A percentile compares a stretch with the other conserved stretches of the same genome.
Evolutionary conservation across 495 filamentous ascomycete species (phyloP).

Genomic region (Neurospora tetrasperma): DNA sequence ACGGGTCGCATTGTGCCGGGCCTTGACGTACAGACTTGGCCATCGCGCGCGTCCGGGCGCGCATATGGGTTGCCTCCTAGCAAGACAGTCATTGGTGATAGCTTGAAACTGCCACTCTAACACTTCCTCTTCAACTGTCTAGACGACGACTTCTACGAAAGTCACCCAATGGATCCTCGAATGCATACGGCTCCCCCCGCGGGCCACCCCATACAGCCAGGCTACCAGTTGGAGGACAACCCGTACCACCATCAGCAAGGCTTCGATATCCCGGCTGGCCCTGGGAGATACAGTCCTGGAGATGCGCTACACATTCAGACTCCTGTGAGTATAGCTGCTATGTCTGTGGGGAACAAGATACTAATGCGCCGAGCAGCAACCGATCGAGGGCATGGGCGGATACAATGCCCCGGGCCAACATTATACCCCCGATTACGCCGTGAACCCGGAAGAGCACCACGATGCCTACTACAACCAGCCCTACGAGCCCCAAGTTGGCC

Average conservation of each 20-base stretch:
- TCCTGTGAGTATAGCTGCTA: conserved; percentile 40
- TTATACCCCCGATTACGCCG: conserved; percentile 52
- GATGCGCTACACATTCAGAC: conserved; percentile 64
- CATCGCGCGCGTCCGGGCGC: background rate
- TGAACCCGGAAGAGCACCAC: conserved; percentile 76
- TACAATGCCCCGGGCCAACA: conserved; percentile 57
- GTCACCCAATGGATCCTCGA: conserved; percentile 43
- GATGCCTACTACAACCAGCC: conserved; percentile 78
- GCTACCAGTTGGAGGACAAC: conserved; percentile 64
- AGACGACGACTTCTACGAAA: conserved; percentile 56
- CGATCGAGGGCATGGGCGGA: conserved; percentile 64
- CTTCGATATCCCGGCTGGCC: conserved; percentile 57
- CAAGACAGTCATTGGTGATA: background rate
- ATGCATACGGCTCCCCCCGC: conserved; percentile 48
- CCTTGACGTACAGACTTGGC: background rate
- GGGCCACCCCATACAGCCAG: conserved; percentile 43
- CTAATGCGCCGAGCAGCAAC: conserved; percentile 46
- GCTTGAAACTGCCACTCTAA: conserved; percentile 14
- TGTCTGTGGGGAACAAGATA: background rate
- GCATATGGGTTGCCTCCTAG: background rate
- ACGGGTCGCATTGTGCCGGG: background rate
- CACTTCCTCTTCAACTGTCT: conserved; percentile 8
- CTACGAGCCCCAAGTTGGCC: conserved; percentile 51
- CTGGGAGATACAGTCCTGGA: conserved; percentile 41
- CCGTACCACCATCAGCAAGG: conserved; percentile 45